Base-by-base conservation (phyloP, 2,329 filamentous ascomycete species). In the Trichophyton rubrum region DNA sequence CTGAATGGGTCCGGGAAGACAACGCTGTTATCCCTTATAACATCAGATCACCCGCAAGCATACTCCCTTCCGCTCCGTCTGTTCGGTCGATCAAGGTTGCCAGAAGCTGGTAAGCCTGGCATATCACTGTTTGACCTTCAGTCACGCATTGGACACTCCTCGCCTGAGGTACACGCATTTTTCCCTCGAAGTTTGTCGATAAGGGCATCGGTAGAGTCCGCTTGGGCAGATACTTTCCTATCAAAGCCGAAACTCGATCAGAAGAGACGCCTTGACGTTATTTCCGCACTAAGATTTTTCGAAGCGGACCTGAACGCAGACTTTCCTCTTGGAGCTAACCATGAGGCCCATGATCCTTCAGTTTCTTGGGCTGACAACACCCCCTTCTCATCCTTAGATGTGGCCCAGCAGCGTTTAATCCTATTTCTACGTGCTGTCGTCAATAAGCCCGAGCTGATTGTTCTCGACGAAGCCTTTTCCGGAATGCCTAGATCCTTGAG, bases 1-100 rank as follows among this genome's bases (percentile, higher is more conserved):
- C 87, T 91, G 35, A 97, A 99, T 67, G 93, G 82, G 11, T 96
- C 90, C 0, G 93, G 93, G 17, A 99, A 99, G 77, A 99, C 93
- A 0, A 99, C 93, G 0, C 81, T 99, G 43, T 82, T 97, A 30
- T 93, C 90, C 3, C 80, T 99, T 4, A 88, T 99, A 62, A 95
- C 89, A 62, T 97, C 92, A 0, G 93, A 99, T 69, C 93, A 99
- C 68, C 93, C 93, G 0, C 92, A 97, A 72, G 85, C 91, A 0
- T 99, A 97, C 72, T 89, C 89, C 0, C 82, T 91, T 24, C 91
- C 92, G 0, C 86, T 99, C 63, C 86, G 83, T 66, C 79, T 96
- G 13, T 97, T 99, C 70, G 90, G 90, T 0, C 84, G 85, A 22
- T 87, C 86, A 60, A 84, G 93, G 20, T 79, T 96, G 0, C 90